These are phyloP conservation scores for Clohesyomyces aquaticus DNA, from an alignment of 495 filamentous ascomycete species.

Conservation along the genomic window DNA sequence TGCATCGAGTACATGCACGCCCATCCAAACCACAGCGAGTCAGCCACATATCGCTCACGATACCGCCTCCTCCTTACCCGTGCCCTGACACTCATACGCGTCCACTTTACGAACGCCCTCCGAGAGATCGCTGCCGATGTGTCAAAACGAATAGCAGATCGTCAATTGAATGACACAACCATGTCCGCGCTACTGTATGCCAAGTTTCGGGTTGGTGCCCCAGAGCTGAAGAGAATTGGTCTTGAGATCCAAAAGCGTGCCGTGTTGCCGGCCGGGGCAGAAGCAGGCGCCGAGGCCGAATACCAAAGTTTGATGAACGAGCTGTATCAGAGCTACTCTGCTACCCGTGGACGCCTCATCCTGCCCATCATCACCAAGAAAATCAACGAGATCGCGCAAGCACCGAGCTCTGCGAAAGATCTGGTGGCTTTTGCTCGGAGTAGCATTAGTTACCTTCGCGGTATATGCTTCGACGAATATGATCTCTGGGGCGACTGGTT, in stretches of 20 bases:
- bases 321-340: constrained; percentile 67
- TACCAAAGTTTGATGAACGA: constrained; percentile 69
- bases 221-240: constrained; percentile 67
- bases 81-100: constrained; percentile 78
- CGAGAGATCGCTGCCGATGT: constrained; percentile 72
- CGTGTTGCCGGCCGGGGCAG: constrained; percentile 61
- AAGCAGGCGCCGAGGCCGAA: constrained; percentile 66
- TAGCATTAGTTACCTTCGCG: constrained; percentile 70
- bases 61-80: constrained; percentile 73
- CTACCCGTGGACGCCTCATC: constrained; percentile 58
- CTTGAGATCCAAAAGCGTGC: constrained; percentile 71
- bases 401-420: constrained; percentile 69
- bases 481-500: constrained; percentile 79
- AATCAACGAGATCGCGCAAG: constrained; percentile 65
- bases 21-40: constrained; percentile 82
- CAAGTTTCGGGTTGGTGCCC: constrained; percentile 72
- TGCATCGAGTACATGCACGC: constrained; percentile 88
- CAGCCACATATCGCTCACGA: constrained; percentile 74
- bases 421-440: constrained; percentile 70
- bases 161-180: constrained; percentile 74
- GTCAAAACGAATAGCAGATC: constrained; percentile 68
- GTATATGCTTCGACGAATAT: constrained; percentile 73
- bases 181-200: constrained; percentile 77
- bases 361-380: constrained; percentile 62
- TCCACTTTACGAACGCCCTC: constrained; percentile 75